Evolutionary conservation across 164 flowering plant genomes (phyloP).

Genomic region (Aristolochia californica): DNA sequence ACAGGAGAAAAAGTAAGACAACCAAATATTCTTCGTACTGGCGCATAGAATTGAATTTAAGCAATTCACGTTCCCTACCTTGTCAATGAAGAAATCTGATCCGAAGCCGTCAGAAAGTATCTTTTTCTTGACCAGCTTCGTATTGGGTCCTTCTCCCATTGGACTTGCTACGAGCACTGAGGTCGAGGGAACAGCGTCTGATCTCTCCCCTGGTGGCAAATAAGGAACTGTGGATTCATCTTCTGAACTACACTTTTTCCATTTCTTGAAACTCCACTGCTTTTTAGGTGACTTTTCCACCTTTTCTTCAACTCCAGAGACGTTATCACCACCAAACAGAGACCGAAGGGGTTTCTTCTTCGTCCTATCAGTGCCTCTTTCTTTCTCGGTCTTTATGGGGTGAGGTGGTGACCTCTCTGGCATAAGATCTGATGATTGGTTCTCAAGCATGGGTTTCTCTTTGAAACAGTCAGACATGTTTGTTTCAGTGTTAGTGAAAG

Average conservation of each 20-base stretch:
- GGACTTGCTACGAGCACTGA: slow-evolving; percentile 31
- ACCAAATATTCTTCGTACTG: too few relatives aligned
- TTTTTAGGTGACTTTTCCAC: slow-evolving; percentile 35
- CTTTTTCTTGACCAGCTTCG: slow-evolving; percentile 56
- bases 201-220: slow-evolving; percentile 39
- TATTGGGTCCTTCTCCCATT: slow-evolving; percentile 55
- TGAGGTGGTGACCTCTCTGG: slow-evolving; percentile 27
- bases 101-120: slow-evolving; percentile 57
- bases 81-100: slow-evolving; percentile 75
- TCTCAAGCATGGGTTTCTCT: slow-evolving; percentile 42
- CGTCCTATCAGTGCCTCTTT: slow-evolving; percentile 20
- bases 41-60: too few relatives aligned
- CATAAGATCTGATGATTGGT: slow-evolving; percentile 42
- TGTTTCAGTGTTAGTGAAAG: slow-evolving; percentile 7
- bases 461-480: slow-evolving; percentile 13
- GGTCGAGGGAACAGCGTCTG: slow-evolving; percentile 24
- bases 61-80: slow-evolving; percentile 27
- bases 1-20: background rate
- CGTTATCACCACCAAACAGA: slow-evolving; percentile 23
- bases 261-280: slow-evolving; percentile 67
- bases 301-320: slow-evolving; percentile 19
- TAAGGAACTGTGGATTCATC: slow-evolving; percentile 46
- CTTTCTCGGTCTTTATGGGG: slow-evolving; percentile 18
- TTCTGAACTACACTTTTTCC: slow-evolving; percentile 45
- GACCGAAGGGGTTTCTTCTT: slow-evolving; percentile 43